Conservation (phyloP, 768 basidiomycete species). For the Mrakia hoshinonis region DNA sequence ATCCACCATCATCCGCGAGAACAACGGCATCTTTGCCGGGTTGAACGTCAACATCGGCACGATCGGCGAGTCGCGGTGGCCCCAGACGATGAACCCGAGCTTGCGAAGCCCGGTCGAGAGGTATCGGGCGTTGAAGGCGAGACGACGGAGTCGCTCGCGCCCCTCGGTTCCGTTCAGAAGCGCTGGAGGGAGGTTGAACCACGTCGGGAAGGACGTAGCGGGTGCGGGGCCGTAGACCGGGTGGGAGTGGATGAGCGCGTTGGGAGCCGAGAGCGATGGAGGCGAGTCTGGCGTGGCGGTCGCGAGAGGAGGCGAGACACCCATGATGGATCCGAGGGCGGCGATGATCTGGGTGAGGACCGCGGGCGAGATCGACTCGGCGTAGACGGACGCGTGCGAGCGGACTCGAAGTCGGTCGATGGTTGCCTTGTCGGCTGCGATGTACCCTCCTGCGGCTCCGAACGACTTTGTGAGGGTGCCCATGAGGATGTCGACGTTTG, state of each 20-base stretch:
- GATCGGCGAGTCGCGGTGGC: conserved; percentile 81
- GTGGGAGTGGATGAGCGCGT: neutral
- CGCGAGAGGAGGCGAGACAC: conserved; percentile 47
- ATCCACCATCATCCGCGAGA: conserved; percentile 75
- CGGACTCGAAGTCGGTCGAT: conserved; percentile 73
- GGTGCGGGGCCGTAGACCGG: conserved; percentile 56
- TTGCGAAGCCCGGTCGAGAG: conserved; percentile 74
- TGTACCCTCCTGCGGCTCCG: conserved; percentile 50
- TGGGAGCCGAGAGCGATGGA: conserved; percentile 33
- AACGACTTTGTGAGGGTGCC: conserved; percentile 78
- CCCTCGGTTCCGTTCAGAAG: conserved; percentile 81
- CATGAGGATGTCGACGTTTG: conserved; percentile 84
- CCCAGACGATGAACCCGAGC: conserved; percentile 95
- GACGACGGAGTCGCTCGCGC: conserved; percentile 63
- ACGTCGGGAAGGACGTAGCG: conserved; percentile 56
- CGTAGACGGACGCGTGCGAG: conserved; percentile 74
- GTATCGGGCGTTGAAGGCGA: conserved; percentile 94
- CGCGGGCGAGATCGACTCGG: conserved; percentile 81
- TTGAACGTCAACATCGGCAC: conserved; percentile 86
- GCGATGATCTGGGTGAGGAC: conserved; percentile 84
- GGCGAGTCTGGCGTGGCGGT: conserved; percentile 28
- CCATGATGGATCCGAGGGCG: conserved; percentile 96
- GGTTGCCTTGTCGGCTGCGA: conserved; percentile 70
- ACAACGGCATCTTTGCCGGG: conserved; percentile 82
- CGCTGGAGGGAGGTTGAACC: conserved; percentile 64